Base-by-base conservation (phyloP, 2,329 filamentous ascomycete species). In the Aspergillus viridinutans region DNA sequence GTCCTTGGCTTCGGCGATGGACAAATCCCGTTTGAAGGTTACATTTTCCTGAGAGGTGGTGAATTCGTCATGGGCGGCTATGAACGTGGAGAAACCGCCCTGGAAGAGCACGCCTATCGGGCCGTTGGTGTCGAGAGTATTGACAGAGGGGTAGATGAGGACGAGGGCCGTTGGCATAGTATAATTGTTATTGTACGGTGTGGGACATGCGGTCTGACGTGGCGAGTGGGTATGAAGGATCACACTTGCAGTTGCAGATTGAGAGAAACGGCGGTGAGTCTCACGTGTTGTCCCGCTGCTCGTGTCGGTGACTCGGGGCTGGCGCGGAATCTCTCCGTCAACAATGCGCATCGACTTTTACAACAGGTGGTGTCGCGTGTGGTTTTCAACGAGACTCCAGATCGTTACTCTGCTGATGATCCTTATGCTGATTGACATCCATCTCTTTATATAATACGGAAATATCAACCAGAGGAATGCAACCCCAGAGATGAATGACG, bases 121-220 rank as follows among this genome's bases (percentile, higher is more conserved):
- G 8, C 52, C 52, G 29, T 45, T 54, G 28, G 20, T 40, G 17
- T 54, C 52, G 42, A 54, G 45, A 12, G 52, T 26, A 29, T 54
- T 54, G 29, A 54, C 47, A 21, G 32, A 25, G 21, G 52, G 52
- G 7, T 54, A 54, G 52, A 54, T 23, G 29, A 54, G 52, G n/a
- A 40, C 32, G 23, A 54, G 45, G 52, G 32, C 52, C 38, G 52
- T 49, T 25, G 43, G 43, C 43, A 47, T 47, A 47, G 20, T 21
- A 23, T 45, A 21, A 1, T 21, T 7, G 20, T 4, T 9, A 23
- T 45, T 43, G n/a, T 5, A 45, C 42, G 8, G 21, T 21, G n/a
- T 1, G n/a, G 12, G 14, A 17, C 32, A 45, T 45, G 42, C 1
- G 40, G 42, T 20, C 21, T 45, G 42, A 45, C 5, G 42, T 9